Evolutionary conservation across 441 rosid genomes (phyloP).

Genomic region (Populus hybrid): DNA sequence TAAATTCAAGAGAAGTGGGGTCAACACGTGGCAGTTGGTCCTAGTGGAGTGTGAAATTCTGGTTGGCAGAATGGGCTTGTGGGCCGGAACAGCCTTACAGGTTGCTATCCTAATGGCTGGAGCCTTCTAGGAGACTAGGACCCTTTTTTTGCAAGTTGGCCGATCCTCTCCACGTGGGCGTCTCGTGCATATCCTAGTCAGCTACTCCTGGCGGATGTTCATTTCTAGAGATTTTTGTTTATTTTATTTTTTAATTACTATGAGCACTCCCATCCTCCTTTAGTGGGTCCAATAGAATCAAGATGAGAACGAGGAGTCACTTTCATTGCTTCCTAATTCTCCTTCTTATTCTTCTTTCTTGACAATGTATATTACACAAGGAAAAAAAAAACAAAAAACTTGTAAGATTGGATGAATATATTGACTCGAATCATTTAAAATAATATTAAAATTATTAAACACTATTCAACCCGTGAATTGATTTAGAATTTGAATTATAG

Average conservation of each 20-base stretch:
- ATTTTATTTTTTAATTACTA: background rate
- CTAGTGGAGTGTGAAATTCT: constrained; percentile 1
- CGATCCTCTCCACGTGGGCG: constrained; percentile 42
- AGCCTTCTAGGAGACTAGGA: constrained; percentile 20
- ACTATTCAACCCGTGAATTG: background rate
- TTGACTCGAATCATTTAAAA: too few relatives aligned
- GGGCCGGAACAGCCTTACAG: constrained; percentile 32
- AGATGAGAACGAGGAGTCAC: constrained; percentile 28
- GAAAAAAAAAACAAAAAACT: background rate
- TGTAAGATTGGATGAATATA: background rate
- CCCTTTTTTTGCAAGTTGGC: constrained; percentile 21
- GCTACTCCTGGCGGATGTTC: constrained; percentile 27
- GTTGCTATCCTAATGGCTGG: constrained; percentile 30
- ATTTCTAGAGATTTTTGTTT: constrained; percentile 5
- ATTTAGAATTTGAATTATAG: too few relatives aligned
- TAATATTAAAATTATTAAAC: too few relatives aligned
- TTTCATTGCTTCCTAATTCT: constrained; percentile 45
- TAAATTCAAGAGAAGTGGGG: constrained; percentile 13
- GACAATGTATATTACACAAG: background rate
- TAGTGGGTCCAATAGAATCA: constrained; percentile 25
- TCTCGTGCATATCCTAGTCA: constrained; percentile 27
- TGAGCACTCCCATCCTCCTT: too few relatives aligned
- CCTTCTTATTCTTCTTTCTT: constrained; percentile 2
- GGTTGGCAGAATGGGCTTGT: constrained; percentile 49
- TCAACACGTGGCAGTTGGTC: constrained; percentile 18